Percentiles rank a stretch among this genome's conserved stretches.
Conservation (phyloP, 2,329 filamentous ascomycete genomes). For the Rosellinia necatrix region DNA sequence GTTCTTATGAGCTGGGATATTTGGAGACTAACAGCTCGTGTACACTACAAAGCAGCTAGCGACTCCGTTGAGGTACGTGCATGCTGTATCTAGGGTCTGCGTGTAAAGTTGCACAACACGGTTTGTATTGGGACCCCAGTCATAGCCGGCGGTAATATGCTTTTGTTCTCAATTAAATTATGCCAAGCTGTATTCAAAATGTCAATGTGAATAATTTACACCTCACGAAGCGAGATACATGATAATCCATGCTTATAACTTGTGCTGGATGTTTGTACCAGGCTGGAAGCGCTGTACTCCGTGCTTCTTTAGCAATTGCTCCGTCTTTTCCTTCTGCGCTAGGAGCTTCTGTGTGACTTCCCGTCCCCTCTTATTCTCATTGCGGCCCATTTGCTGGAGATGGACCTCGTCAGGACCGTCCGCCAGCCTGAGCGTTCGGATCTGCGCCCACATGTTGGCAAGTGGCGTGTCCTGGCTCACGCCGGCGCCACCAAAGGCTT, state of each 20-base stretch:
- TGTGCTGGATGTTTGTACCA: constrained; percentile 56
- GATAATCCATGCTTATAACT: constrained; percentile 45
- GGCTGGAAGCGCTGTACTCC: constrained; percentile 52
- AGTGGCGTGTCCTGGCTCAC: constrained; percentile 94
- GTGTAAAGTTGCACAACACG: too few species aligned
- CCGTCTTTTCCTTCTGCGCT: constrained; percentile 67
- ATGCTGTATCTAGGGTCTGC: too few species aligned
- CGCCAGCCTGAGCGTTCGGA: constrained; percentile 81
- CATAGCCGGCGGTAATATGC: too few species aligned
- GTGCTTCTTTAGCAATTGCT: constrained; percentile 67
- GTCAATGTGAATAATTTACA: constrained; percentile 15
- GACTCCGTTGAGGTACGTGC: too few species aligned
- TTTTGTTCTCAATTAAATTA: neutral
- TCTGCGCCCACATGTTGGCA: constrained; percentile 79
- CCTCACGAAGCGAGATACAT: neutral
- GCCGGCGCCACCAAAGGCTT: constrained; percentile 88
- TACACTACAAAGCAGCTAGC: neutral
- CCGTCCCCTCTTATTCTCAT: constrained; percentile 74
- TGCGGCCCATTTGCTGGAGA: constrained; percentile 76
- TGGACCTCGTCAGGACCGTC: constrained; percentile 98
- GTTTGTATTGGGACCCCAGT: too few species aligned
- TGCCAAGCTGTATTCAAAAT: constrained; percentile 1
- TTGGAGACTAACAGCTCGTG: neutral
- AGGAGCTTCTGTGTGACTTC: constrained; percentile 65
- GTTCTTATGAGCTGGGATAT: neutral